phyloP scores from a whole-genome alignment of 2,329 filamentous ascomycete species.

The Penicillium sp. region DNA sequence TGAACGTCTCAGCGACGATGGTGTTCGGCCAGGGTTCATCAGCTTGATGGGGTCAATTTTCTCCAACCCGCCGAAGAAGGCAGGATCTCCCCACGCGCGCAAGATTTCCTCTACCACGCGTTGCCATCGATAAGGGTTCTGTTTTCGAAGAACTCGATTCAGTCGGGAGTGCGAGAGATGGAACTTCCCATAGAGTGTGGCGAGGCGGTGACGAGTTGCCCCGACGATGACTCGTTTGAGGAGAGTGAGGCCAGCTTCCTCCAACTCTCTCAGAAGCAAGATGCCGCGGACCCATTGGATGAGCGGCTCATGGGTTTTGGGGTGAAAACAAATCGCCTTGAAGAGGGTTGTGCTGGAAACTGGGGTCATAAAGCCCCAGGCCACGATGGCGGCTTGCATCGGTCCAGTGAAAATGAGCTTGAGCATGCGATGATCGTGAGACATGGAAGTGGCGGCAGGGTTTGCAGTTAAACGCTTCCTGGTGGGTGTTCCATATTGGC shows the following conservation, averaged over 20 bases:
- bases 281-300: constrained; percentile 38
- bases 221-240: constrained; percentile 23
- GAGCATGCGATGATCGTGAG: constrained; percentile 25
- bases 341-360: constrained; percentile 18
- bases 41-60: constrained; percentile 14
- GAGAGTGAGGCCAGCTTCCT: constrained; percentile 32
- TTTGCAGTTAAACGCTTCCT: constrained; percentile 7
- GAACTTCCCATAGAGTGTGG: constrained; percentile 31
- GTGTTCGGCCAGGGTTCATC: constrained; percentile 19
- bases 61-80: constrained; percentile 25
- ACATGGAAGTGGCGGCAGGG: neutral
- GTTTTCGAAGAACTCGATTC: constrained; percentile 33
- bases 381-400: constrained; percentile 44
- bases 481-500: constrained; percentile 29
- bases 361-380: constrained; percentile 44
- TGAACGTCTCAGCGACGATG: constrained; percentile 6
- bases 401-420: constrained; percentile 37
- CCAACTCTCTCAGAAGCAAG: constrained; percentile 34
- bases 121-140: constrained; percentile 30
- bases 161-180: constrained; percentile 25
- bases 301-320: constrained; percentile 18
- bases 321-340: constrained; percentile 17
- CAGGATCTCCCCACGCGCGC: constrained; percentile 29
- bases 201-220: constrained; percentile 33
- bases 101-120: constrained; percentile 30